These are phyloP conservation scores for Aureoboletus auriporus DNA, from an alignment of 768 basidiomycete genomes.

Conservation along the genomic window DNA sequence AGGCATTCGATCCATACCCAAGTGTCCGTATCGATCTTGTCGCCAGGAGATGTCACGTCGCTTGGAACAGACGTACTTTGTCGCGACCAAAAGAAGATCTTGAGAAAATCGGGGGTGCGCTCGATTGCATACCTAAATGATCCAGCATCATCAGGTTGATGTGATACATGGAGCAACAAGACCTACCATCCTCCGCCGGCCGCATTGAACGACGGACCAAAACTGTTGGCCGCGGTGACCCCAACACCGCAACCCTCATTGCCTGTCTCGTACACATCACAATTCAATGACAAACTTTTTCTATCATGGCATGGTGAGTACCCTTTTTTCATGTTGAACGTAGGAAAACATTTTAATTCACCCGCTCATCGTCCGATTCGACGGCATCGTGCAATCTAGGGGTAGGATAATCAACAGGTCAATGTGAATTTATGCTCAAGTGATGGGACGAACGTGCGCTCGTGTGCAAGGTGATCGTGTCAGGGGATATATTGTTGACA, in stretches of 20 bases:
- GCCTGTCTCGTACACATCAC: slow-evolving; percentile 25
- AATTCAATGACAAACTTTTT: slow-evolving; percentile 23
- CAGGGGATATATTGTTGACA: slow-evolving; percentile 25
- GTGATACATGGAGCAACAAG: neutral
- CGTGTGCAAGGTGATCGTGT: slow-evolving; percentile 30
- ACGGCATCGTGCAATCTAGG: slow-evolving; percentile 34
- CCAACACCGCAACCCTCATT: slow-evolving; percentile 33
- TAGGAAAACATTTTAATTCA: slow-evolving; percentile 1
- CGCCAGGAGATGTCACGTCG: slow-evolving; percentile 27
- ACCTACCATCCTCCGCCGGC: slow-evolving; percentile 36
- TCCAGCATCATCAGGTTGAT: no score
- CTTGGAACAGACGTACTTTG: slow-evolving; percentile 25
- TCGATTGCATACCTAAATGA: slow-evolving; percentile 34
- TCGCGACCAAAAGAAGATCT: slow-evolving; percentile 39
- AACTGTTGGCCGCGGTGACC: slow-evolving; percentile 23
- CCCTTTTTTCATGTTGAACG: neutral
- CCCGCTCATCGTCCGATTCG: slow-evolving; percentile 29
- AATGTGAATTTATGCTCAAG: no score
- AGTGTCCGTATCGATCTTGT: slow-evolving; percentile 12
- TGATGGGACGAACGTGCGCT: slow-evolving; percentile 13
- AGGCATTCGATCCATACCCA: slow-evolving; percentile 20
- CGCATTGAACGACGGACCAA: slow-evolving; percentile 32
- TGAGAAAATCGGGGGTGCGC: slow-evolving; percentile 24
- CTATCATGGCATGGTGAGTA: slow-evolving; percentile 10
- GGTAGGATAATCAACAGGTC: no score